phyloP scores from a whole-genome alignment of 495 filamentous ascomycete species.

The Haplographium delicatum region DNA sequence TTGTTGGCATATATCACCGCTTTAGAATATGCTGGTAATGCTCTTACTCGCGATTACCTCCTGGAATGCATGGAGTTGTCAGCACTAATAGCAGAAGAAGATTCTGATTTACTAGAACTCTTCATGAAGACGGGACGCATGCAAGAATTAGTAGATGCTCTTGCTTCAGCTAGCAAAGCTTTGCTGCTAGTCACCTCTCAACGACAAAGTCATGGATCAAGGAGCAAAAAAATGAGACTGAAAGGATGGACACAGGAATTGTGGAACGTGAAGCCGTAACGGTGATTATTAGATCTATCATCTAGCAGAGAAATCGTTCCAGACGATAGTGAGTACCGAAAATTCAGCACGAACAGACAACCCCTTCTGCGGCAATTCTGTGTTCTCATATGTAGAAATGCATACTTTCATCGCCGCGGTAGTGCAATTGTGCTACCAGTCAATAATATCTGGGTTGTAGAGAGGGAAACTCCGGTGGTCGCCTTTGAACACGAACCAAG shows the following conservation, averaged over 20 bases:
- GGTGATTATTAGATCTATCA: too few relatives aligned
- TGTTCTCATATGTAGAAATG: too few relatives aligned
- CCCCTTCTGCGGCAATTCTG: too few relatives aligned
- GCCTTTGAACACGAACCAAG: too few relatives aligned
- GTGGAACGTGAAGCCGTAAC: conserved; percentile 33
- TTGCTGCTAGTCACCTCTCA: conserved; percentile 56
- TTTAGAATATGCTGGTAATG: conserved; percentile 62
- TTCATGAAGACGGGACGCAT: conserved; percentile 64
- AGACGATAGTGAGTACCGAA: too few relatives aligned
- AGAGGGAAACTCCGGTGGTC: too few relatives aligned
- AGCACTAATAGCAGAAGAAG: conserved; percentile 58
- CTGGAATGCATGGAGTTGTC: conserved; percentile 76
- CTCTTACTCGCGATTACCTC: conserved; percentile 57
- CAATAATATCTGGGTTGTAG: too few relatives aligned
- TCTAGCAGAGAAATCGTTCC: too few relatives aligned
- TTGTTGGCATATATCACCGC: conserved; percentile 74
- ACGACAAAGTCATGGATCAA: conserved; percentile 32
- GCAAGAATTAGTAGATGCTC: conserved; percentile 69
- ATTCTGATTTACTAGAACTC: conserved; percentile 55
- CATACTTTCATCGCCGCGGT: too few relatives aligned
- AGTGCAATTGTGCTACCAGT: too few relatives aligned
- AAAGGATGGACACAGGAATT: conserved; percentile 48
- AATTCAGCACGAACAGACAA: too few relatives aligned
- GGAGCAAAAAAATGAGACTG: conserved; percentile 48
- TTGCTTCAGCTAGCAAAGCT: conserved; percentile 68